Base-by-base conservation (phyloP, 139 green algal species). In the Volvox reticuliferus region DNA sequence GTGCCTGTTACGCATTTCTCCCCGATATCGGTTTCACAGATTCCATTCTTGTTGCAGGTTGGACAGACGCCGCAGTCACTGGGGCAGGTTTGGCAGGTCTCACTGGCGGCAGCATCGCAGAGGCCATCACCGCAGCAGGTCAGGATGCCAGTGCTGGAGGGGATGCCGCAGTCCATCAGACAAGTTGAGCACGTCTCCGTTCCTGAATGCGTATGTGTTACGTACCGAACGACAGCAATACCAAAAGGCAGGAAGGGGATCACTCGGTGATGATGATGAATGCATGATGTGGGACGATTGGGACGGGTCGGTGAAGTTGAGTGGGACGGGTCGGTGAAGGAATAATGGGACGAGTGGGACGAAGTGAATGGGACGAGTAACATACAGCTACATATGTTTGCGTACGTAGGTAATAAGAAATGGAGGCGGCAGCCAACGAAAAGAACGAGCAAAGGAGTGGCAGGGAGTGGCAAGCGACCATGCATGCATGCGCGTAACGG, bases 51-150 rank as follows among this genome's bases (percentile, higher is more conserved):
- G 65, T 88, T 88, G 67, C 83, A 88, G 35, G 20, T 37, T 65
- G 35, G 22, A 36, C 35, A 67, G 24, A 22, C 63, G 63, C 67
- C 67, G 83, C 83, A 88, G 67, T 88, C 83, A 12, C 2, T 68
- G 35, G 65, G 35, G 83, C 83, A 88, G 36, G 13, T 79, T 13
- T 3, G 2, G 67, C 36, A 88, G 83, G 16, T 68, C 65, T 88
- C 65, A 26, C 35, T 36, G 35, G 1, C 63, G 9, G 32, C 33
- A 26, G 63, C 28, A 18, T 69, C n/a, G 83, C 83, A 88, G 16
- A 79, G 5, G 24, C 67, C 65, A 67, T 88, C 83, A 24, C 83
- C 83, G 35, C 83, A 88, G 83, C 83, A 88, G 67, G 35, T 79
- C 12, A 26, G 35, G 65, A 36, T 13, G 65, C 65, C 65, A 26